These are phyloP conservation scores for Przewalskia tangutica DNA, from an alignment of 257 asterid species.

Conservation along the genomic window DNA sequence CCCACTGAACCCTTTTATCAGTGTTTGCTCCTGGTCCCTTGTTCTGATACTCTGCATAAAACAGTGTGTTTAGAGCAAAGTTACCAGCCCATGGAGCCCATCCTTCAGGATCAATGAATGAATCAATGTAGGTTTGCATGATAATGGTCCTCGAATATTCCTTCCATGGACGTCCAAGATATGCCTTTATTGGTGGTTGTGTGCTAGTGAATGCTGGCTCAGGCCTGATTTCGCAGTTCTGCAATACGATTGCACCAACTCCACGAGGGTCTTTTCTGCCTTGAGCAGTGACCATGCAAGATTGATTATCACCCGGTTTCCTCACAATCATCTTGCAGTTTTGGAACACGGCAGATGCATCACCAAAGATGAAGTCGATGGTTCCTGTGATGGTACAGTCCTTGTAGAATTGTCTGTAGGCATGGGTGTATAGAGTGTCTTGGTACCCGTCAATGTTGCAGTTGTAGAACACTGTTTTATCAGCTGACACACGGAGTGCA, in stretches of 20 bases:
- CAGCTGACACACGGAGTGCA: too few relatives aligned
- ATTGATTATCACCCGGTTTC: conserved; percentile 50
- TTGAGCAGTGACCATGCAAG: conserved; percentile 85
- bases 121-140: conserved; percentile 26
- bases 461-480: conserved; percentile 32
- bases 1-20: conserved; percentile 48
- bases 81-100: conserved; percentile 68
- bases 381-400: conserved; percentile 65
- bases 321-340: conserved; percentile 41
- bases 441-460: conserved; percentile 63
- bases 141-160: conserved; percentile 9
- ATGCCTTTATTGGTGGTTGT: conserved; percentile 11
- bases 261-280: conserved; percentile 55
- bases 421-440: conserved; percentile 67
- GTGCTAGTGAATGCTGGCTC: conserved; percentile 29
- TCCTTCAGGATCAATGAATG: conserved; percentile 29
- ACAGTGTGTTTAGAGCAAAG: conserved; percentile 40
- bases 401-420: conserved; percentile 62
- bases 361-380: conserved; percentile 68
- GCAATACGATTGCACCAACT: conserved; percentile 42
- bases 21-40: conserved; percentile 48
- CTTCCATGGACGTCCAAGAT: conserved; percentile 60
- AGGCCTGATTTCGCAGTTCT: conserved; percentile 35
- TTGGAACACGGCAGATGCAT: background rate
- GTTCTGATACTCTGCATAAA: conserved; percentile 65